Percentiles rank a stretch among this genome's conserved stretches.
Conservation (phyloP, 495 filamentous ascomycete genomes). For the Hyaloscypha bicolor region DNA sequence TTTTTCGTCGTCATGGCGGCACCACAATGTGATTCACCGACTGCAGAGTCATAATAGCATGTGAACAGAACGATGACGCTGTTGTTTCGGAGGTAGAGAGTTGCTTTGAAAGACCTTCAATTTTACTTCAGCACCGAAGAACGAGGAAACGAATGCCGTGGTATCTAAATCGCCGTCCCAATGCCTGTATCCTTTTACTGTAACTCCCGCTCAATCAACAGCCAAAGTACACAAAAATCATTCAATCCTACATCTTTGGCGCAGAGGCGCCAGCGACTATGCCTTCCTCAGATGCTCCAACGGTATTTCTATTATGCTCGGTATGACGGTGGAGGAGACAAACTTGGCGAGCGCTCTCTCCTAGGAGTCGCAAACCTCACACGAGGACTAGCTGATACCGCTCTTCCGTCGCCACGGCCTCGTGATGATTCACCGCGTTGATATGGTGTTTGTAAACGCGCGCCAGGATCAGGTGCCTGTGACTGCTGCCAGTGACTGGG, state of each 20-base stretch:
- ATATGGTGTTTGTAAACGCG: neutral
- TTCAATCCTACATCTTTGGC: neutral
- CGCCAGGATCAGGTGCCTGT: slow-evolving; percentile 13
- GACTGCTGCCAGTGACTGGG: slow-evolving; percentile 27
- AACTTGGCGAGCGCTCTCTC: slow-evolving; percentile 2
- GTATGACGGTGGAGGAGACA: slow-evolving; percentile 20
- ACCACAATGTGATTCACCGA: too few species aligned
- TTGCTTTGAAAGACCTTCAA: neutral
- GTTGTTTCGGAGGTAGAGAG: neutral
- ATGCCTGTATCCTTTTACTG: neutral
- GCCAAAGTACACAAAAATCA: neutral
- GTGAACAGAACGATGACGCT: too few species aligned
- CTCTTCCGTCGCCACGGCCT: slow-evolving; percentile 10
- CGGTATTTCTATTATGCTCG: neutral
- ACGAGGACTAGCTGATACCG: slow-evolving; percentile 4
- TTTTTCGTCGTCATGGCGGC: too few species aligned
- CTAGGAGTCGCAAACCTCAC: slow-evolving; percentile 25
- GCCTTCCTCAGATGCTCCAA: neutral
- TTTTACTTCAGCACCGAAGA: neutral
- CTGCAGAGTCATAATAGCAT: too few species aligned
- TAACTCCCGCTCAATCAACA: slow-evolving; percentile 22
- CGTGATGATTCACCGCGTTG: slow-evolving; percentile 11
- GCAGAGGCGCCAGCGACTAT: slow-evolving; percentile 17
- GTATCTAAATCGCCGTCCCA: neutral
- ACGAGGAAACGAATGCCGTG: neutral